Evolutionary conservation across 164 flowering plant genomes (phyloP).

Genomic region (Piper longum): DNA sequence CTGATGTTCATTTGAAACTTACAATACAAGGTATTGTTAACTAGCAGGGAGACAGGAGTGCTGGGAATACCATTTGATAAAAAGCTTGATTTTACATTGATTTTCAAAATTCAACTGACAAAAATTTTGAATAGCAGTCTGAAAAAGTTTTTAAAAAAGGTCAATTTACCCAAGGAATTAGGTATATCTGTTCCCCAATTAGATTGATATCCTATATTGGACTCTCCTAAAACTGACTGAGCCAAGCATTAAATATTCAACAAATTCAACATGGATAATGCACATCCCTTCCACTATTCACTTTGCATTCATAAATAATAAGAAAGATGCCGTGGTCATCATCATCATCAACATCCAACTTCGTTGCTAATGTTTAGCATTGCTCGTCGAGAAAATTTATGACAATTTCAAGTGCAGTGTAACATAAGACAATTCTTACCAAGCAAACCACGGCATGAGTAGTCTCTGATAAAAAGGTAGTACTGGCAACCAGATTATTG

Average conservation of each 20-base stretch:
- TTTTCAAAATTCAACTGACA: too few relatives aligned
- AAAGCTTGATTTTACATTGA: too few relatives aligned
- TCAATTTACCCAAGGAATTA: neutral
- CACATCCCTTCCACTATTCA: neutral
- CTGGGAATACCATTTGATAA: too few relatives aligned
- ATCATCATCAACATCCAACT: neutral
- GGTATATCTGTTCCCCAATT: neutral
- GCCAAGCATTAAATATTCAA: too few relatives aligned
- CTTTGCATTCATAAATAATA: neutral
- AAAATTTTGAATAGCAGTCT: neutral
- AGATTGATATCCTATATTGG: too few relatives aligned
- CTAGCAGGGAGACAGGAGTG: too few relatives aligned
- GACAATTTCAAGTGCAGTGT: neutral
- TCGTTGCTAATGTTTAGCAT: neutral
- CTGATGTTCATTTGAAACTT: too few relatives aligned
- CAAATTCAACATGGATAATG: too few relatives aligned
- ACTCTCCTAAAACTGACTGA: too few relatives aligned
- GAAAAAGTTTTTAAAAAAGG: neutral
- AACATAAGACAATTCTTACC: slow-evolving; percentile 33
- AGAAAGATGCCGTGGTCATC: neutral
- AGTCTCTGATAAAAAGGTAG: slow-evolving; percentile 79
- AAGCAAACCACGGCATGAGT: slow-evolving; percentile 87
- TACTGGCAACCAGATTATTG: slow-evolving; percentile 86
- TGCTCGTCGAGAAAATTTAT: neutral
- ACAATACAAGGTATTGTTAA: too few relatives aligned